Conservation (phyloP, 139 green algal genomes). For the Volvox reticuliferus region DNA sequence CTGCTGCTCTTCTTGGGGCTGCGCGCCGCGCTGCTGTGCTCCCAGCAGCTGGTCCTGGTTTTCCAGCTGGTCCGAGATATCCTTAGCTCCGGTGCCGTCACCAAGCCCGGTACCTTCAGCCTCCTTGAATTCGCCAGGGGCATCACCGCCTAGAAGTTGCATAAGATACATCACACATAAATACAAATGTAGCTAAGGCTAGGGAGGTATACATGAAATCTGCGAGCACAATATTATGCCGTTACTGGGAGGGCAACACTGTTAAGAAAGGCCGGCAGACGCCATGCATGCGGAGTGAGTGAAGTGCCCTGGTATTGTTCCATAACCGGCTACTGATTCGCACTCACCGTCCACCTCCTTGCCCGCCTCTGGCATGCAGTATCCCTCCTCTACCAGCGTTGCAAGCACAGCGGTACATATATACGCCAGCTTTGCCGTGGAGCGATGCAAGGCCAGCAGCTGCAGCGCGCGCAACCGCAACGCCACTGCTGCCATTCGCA, state of each 20-base stretch:
- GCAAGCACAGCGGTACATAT: conserved; percentile 83
- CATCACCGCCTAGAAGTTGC: conserved; percentile 51
- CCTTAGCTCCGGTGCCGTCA: conserved; percentile 82
- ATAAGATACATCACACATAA: too few relatives aligned
- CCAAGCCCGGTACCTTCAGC: conserved; percentile 89
- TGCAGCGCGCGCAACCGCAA: conserved; percentile 61
- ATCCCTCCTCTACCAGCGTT: conserved; percentile 89
- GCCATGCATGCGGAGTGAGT: too few relatives aligned
- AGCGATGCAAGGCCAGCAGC: conserved; percentile 75
- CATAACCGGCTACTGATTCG: too few relatives aligned
- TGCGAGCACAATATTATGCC: too few relatives aligned
- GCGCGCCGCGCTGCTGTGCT: conserved; percentile 75
- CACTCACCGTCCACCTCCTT: conserved; percentile 60
- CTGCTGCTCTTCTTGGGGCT: conserved; percentile 67
- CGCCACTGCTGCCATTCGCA: conserved; percentile 61
- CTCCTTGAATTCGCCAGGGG: conserved; percentile 70
- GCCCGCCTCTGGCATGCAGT: conserved; percentile 83
- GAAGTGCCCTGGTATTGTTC: too few relatives aligned
- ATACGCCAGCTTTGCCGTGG: conserved; percentile 87
- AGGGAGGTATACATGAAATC: too few relatives aligned
- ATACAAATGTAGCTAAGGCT: too few relatives aligned
- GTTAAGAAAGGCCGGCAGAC: too few relatives aligned
- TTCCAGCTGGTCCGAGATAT: conserved; percentile 94
- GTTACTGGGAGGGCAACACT: too few relatives aligned
- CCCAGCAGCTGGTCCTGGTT: conserved; percentile 97